Conservation (phyloP, 495 filamentous ascomycete genomes). For the Annulohypoxylon moriforme region DNA sequence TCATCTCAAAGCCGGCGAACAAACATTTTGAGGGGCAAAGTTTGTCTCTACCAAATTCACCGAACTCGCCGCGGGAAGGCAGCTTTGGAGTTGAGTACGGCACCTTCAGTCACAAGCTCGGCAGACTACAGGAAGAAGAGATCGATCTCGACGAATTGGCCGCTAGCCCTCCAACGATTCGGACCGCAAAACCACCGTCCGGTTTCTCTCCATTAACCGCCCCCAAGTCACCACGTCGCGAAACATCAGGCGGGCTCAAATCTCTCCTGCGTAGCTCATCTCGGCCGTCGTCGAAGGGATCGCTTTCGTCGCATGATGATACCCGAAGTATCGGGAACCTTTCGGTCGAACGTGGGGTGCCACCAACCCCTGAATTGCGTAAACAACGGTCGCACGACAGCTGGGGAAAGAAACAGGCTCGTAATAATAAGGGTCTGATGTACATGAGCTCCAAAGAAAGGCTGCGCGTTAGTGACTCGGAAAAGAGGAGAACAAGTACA, state of each 20-base stretch:
- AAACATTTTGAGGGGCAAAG: slow-evolving; percentile 75
- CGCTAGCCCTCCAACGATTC: slow-evolving; percentile 83
- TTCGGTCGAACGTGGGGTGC: slow-evolving; percentile 65
- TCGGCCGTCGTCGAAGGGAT: slow-evolving; percentile 64
- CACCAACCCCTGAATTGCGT: slow-evolving; percentile 54
- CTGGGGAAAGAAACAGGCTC: slow-evolving; percentile 64
- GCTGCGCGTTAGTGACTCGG: slow-evolving; percentile 63
- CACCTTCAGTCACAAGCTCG: slow-evolving; percentile 59
- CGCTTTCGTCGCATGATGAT: slow-evolving; percentile 61
- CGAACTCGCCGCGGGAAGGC: slow-evolving; percentile 60
- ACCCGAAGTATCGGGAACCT: slow-evolving; percentile 69
- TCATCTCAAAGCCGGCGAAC: slow-evolving; percentile 81
- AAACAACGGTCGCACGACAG: slow-evolving; percentile 63
- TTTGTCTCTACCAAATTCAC: slow-evolving; percentile 61
- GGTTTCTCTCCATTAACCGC: slow-evolving; percentile 76
- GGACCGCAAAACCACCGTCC: slow-evolving; percentile 84
- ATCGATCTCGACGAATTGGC: slow-evolving; percentile 67
- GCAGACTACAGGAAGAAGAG: slow-evolving; percentile 72
- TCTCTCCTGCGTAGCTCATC: slow-evolving; percentile 52
- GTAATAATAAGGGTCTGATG: slow-evolving; percentile 64
- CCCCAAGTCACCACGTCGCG: slow-evolving; percentile 64
- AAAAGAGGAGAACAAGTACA: slow-evolving; percentile 61
- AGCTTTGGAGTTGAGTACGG: slow-evolving; percentile 81
- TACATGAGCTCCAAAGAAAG: slow-evolving; percentile 71
- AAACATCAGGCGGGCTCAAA: slow-evolving; percentile 54